Percentiles rank a stretch among this genome's conserved stretches.
Conservation (phyloP, 441 rosid genomes). For the Adansonia gregorii region DNA sequence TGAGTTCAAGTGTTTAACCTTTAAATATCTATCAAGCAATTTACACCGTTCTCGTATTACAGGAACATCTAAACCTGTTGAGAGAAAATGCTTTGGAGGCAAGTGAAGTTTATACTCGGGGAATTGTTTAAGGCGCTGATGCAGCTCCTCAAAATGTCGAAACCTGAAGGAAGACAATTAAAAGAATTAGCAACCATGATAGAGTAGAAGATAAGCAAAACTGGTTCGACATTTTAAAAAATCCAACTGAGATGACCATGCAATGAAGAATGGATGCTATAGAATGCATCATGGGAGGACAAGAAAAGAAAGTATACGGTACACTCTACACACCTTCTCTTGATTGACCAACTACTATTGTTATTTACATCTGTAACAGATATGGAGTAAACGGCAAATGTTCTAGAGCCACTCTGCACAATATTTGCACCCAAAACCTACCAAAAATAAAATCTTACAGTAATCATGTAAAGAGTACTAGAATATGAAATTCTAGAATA, state of each 20-base stretch:
- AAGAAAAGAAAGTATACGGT: conserved; percentile 33
- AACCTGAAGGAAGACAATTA: conserved; percentile 54
- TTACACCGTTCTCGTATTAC: conserved; percentile 90
- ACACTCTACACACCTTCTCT: conserved; percentile 75
- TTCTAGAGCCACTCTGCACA: conserved; percentile 88
- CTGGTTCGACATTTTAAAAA: conserved; percentile 19
- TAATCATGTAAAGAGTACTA: conserved; percentile 23
- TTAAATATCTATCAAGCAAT: conserved; percentile 85
- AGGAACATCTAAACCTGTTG: conserved; percentile 83
- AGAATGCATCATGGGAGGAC: conserved; percentile 16
- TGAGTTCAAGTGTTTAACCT: conserved; percentile 56
- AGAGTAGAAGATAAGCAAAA: background rate
- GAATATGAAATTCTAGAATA: conserved; percentile 27
- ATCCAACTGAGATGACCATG: conserved; percentile 18
- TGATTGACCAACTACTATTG: conserved; percentile 96
- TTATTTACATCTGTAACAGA: conserved; percentile 86
- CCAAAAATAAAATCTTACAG: conserved; percentile 40
- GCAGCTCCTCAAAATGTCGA: conserved; percentile 99
- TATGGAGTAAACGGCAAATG: conserved; percentile 92
- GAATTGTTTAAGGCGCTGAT: conserved; percentile 88
- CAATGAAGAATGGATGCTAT: background rate
- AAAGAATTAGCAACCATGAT: conserved; percentile 11
- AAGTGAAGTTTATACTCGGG: conserved; percentile 89
- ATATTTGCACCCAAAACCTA: conserved; percentile 99
- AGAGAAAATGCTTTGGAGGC: conserved; percentile 98